phyloP scores from a whole-genome alignment of 345 rosid genomes.

The Syzygium jambos region DNA sequence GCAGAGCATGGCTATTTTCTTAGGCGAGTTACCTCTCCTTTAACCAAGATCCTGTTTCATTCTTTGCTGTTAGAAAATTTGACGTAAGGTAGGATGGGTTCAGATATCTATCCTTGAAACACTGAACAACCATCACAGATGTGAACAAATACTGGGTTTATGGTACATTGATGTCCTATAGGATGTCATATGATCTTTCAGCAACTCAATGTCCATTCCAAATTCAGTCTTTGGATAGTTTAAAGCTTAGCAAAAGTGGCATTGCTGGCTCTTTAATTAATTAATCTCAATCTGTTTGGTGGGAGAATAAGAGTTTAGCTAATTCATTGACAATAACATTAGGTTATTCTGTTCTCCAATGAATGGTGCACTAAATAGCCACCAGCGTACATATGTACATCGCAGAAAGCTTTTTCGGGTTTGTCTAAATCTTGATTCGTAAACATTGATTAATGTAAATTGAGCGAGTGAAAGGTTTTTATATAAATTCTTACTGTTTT shows the following conservation, averaged over 20 bases:
- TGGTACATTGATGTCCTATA: background rate
- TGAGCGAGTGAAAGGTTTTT: background rate
- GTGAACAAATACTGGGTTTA: background rate
- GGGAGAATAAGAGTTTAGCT: background rate
- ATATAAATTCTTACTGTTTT: background rate
- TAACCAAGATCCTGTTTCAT: background rate
- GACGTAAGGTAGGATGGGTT: background rate
- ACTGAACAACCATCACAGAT: background rate
- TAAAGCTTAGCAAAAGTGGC: background rate
- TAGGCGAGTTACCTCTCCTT: slow-evolving; percentile 33
- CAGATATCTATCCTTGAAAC: background rate
- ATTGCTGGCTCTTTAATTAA: background rate
- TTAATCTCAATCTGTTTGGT: background rate
- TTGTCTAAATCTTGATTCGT: background rate
- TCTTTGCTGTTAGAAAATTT: background rate
- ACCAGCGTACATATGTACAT: background rate
- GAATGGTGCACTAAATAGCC: background rate
- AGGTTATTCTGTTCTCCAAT: background rate
- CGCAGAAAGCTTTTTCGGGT: background rate
- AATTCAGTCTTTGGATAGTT: background rate
- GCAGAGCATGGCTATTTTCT: slow-evolving; percentile 86
- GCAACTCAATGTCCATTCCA: background rate
- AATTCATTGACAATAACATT: background rate
- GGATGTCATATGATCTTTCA: background rate
- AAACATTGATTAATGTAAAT: background rate